These are phyloP conservation scores for Beauveria medogensis DNA, from an alignment of 2,329 filamentous ascomycete species.

Conservation along the genomic window DNA sequence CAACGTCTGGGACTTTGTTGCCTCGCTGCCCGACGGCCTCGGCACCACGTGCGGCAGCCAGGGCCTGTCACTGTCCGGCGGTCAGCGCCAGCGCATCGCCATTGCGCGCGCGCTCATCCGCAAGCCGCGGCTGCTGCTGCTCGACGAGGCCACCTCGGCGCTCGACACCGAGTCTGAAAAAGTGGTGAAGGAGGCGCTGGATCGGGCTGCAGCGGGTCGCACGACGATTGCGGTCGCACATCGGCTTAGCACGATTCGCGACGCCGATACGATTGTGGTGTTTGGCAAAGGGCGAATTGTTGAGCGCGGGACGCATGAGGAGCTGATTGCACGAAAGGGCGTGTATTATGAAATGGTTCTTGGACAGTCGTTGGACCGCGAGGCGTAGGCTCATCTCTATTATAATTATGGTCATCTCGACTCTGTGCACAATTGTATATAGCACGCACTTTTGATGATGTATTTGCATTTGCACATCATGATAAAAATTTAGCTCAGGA, in stretches of 20 bases:
- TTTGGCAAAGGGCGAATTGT: conserved; percentile 40
- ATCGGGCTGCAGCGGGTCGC: conserved; percentile 31
- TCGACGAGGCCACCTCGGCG: conserved; percentile 63
- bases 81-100: conserved; percentile 64
- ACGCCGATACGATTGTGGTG: conserved; percentile 56
- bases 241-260: conserved; percentile 44
- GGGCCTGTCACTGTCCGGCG: conserved; percentile 62
- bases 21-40: conserved; percentile 50
- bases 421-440: background rate
- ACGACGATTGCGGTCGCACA: conserved; percentile 61
- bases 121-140: conserved; percentile 55
- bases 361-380: conserved; percentile 32
- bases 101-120: conserved; percentile 66
- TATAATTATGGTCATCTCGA: background rate
- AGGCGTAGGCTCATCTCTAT: conserved; percentile 12
- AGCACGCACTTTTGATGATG: background rate
- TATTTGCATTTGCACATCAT: too few species aligned
- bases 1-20: conserved; percentile 49
- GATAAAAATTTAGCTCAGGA: too few species aligned
- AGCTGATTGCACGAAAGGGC: conserved; percentile 42
- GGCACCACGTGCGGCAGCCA: conserved; percentile 56
- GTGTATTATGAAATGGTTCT: conserved; percentile 47
- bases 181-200: conserved; percentile 55
- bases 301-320: conserved; percentile 53
- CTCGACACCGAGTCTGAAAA: conserved; percentile 60